Evolutionary conservation across 2,329 filamentous ascomycete species (phyloP), one percentile per base, ranked within the genome.

Genomic region (Alternaria novae-zelandiae): DNA sequence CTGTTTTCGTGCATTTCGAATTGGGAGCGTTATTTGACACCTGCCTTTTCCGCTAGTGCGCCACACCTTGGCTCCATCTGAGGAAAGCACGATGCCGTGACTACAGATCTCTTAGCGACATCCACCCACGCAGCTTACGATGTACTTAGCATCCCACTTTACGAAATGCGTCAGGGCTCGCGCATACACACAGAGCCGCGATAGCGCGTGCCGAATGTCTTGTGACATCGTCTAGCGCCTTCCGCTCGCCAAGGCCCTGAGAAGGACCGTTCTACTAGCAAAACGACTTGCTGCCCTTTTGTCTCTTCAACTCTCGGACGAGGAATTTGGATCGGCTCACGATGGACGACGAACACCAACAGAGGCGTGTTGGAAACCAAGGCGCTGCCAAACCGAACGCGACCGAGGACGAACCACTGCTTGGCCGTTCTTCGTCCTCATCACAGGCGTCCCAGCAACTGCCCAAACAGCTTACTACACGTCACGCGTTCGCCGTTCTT

Each of bases 401-500:
- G 46, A n/a, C 56, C 11, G 76, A 78, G 55, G 68, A 66, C 17
- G 69, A 76, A 50, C 76, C 76, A 28, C 68, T 78, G 17, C 65
- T 78, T 20, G 61, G 41, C n/a, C 68, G 54, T 46, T 15, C 67
- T 28, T 70, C 72, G 17, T 56, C 66, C 13, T 23, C 60, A 20
- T 70, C 73, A 45, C 57, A 53, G 6, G 47, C 49, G n/a, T 53
- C 65, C 46, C 61, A 67, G 11, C 54, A 59, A 30, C 51, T 64
- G 20, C 25, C 66, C 5, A 74, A 76, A 47, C 77, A 76, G 59
- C 77, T 79, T 46, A 77, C 77, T n/a, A 75, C 75, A 28, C 75
- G 77, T 25, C 76, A 78, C 70, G 77, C 77, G 1, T 89, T 89
- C 65, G 86, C 86, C 21, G 87, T 90, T 50, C 82, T 90, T 44